These are phyloP conservation scores for Penicillium macrosclerotiorum DNA, from an alignment of 495 filamentous ascomycete species.

Conservation along the genomic window DNA sequence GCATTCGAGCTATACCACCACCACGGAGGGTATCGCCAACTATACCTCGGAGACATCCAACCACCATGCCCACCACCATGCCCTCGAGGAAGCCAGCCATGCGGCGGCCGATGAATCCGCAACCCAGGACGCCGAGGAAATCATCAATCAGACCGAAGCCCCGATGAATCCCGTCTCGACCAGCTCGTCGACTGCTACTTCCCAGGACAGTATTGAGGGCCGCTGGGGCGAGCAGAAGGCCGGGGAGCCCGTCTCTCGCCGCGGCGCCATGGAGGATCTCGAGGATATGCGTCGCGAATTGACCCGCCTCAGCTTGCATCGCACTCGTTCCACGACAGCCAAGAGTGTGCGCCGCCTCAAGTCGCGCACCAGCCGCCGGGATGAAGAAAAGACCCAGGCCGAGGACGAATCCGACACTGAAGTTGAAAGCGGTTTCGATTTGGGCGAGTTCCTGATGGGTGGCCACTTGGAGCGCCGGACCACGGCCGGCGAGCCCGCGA, in stretches of 20 bases:
- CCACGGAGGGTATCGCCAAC: not conserved
- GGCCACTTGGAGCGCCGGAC: slow-evolving; percentile 79
- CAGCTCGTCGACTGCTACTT: slow-evolving; percentile 19
- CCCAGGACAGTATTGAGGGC: slow-evolving; percentile 42
- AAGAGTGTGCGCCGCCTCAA: slow-evolving; percentile 22
- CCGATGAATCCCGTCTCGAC: slow-evolving; percentile 13
- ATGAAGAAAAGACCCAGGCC: slow-evolving; percentile 36
- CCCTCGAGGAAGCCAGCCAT: not conserved
- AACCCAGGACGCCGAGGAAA: slow-evolving; percentile 5
- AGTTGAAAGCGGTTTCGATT: slow-evolving; percentile 60
- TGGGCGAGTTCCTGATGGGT: slow-evolving; percentile 72
- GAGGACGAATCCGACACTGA: slow-evolving; percentile 21
- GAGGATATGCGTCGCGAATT: slow-evolving; percentile 67
- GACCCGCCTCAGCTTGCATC: slow-evolving; percentile 54
- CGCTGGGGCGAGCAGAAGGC: slow-evolving; percentile 75
- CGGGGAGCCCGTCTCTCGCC: slow-evolving; percentile 61
- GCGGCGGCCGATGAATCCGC: not conserved
- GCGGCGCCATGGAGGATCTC: slow-evolving; percentile 67
- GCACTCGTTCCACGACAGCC: slow-evolving; percentile 34
- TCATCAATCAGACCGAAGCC: slow-evolving; percentile 9
- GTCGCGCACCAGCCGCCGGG: slow-evolving; percentile 28
- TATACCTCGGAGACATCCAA: not conserved
- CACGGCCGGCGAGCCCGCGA: slow-evolving; percentile 63
- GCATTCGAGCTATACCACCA: not conserved
- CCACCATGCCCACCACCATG: too few relatives aligned